Base-by-base conservation (phyloP, 2,329 filamentous ascomycete genomes). In the Raffaelea deltoideospora region DNA sequence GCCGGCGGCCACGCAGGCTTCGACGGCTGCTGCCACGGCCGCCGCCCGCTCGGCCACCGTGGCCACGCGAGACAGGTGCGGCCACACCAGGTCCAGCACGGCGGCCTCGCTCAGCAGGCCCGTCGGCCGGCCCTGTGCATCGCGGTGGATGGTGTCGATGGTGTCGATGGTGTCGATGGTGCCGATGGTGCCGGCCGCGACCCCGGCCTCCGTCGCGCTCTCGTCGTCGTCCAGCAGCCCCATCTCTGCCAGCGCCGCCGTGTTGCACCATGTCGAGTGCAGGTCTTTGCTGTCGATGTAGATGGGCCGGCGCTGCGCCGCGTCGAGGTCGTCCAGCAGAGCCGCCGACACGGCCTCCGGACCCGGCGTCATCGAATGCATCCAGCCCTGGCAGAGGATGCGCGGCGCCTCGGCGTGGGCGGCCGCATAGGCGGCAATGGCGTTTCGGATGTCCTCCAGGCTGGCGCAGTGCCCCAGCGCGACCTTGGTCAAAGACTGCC, bases 281-380 rank as follows among this genome's bases (percentile, higher is more conserved):
- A 73, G 47, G 42, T 72, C 68, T 48, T 71, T 71, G 4, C 66
- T 64, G 41, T 73, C 67, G 41, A 74, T 62, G 44, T 65, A 65
- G 35, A 74, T 65, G 0, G 69, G 66, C 27, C 42, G 39, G 24
- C 29, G 22, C 26, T 67, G 53, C 33, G 48, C 35, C 34, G 45
- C 55, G 43, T 67, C 63, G 15, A 67, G 45, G 45, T 65, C 61
- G 46, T 73, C 69, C 8, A 74, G 51, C 53, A 64, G 62, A 33
- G 54, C 59, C 1, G 67, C 59, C 29, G 65, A 52, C 1, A 66
- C 65, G 30, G 60, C 53, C n/a, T 56, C 57, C n/a, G n/a, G n/a
- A n/a, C n/a, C n/a, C 28, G 61, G 54, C 1, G 67, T 70, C 65
- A 69, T 71, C 21, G 50, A 58, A 44, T 70, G 64, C 65, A 72